These are phyloP conservation scores for Niveomyces coronatus DNA, from an alignment of 2,329 filamentous ascomycete species.

Conservation along the genomic window DNA sequence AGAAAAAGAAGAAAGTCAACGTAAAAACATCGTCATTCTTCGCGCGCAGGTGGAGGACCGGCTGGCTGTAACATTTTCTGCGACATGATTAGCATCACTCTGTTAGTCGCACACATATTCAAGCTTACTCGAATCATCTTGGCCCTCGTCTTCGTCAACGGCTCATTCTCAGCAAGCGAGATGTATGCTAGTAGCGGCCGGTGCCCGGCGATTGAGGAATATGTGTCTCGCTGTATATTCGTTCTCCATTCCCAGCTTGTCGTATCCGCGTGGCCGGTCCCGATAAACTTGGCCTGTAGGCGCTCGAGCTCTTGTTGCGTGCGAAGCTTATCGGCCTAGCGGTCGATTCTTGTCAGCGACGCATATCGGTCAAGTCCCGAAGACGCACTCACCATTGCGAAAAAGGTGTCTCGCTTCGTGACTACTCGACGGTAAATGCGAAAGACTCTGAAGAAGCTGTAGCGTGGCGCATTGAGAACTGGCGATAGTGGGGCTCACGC, in stretches of 20 bases:
- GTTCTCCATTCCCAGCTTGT: conserved; percentile 96
- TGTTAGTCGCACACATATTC: conserved; percentile 9
- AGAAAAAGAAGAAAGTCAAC: conserved; percentile 6
- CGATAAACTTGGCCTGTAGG: conserved; percentile 90
- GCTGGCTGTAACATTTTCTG: conserved; percentile 59
- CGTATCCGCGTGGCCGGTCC: conserved; percentile 92
- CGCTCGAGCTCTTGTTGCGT: conserved; percentile 96
- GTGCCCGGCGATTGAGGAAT: conserved; percentile 81
- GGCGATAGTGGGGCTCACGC: conserved; percentile 2
- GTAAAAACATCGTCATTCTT: conserved; percentile 28
- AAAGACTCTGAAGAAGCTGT: no score
- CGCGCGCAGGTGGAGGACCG: conserved; percentile 46
- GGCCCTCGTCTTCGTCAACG: conserved; percentile 67
- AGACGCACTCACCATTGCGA: conserved; percentile 21
- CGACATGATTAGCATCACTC: no score
- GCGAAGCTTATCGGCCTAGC: conserved; percentile 97
- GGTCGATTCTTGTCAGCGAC: not conserved
- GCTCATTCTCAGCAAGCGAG: conserved; percentile 78
- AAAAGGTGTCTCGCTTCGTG: no score
- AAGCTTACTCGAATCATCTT: conserved; percentile 60
- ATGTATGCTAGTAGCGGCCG: conserved; percentile 82
- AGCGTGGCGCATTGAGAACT: not conserved
- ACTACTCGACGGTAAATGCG: no score
- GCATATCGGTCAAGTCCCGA: no score
- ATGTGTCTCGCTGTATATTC: conserved; percentile 91